Evolutionary conservation across 2,329 filamentous ascomycete species (phyloP).

Genomic region (Trichoderma sp.): DNA sequence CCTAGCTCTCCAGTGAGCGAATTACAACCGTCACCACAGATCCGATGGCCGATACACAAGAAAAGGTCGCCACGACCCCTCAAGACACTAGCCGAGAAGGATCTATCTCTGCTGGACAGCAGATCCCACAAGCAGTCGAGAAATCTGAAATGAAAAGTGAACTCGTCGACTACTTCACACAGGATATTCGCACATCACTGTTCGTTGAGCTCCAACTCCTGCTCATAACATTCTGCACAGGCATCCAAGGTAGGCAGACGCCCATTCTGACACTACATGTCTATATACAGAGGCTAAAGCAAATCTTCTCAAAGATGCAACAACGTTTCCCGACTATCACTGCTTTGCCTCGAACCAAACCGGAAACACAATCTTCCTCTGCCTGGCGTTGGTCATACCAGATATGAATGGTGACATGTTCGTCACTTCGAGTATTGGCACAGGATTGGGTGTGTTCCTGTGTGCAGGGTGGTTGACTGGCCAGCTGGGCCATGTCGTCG

Average conservation of each 20-base stretch:
- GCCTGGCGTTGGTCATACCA: constrained; percentile 49
- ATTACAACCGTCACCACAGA: background rate
- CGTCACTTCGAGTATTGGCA: constrained; percentile 51
- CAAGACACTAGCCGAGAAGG: constrained; percentile 10
- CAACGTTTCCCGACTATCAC: constrained; percentile 58
- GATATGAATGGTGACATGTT: constrained; percentile 47
- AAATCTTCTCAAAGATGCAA: constrained; percentile 43
- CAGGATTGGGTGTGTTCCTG: constrained; percentile 55
- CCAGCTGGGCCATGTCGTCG: constrained; percentile 53
- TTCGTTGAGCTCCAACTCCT: constrained; percentile 47
- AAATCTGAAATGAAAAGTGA: background rate
- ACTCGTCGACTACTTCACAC: constrained; percentile 22
- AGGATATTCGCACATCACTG: constrained; percentile 37
- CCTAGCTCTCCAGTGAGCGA: background rate
- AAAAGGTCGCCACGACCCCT: background rate
- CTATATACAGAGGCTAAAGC: background rate
- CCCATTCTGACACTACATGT: background rate
- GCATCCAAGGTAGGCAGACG: constrained; percentile 43
- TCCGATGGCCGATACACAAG: constrained; percentile 5
- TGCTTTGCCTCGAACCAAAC: constrained; percentile 65
- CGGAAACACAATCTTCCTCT: constrained; percentile 60
- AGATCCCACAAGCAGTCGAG: background rate
- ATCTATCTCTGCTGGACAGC: background rate
- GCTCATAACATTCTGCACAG: constrained; percentile 48
- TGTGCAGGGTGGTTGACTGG: constrained; percentile 53